Conservation (phyloP, 768 basidiomycete genomes). For the Tulasnella sp. region DNA sequence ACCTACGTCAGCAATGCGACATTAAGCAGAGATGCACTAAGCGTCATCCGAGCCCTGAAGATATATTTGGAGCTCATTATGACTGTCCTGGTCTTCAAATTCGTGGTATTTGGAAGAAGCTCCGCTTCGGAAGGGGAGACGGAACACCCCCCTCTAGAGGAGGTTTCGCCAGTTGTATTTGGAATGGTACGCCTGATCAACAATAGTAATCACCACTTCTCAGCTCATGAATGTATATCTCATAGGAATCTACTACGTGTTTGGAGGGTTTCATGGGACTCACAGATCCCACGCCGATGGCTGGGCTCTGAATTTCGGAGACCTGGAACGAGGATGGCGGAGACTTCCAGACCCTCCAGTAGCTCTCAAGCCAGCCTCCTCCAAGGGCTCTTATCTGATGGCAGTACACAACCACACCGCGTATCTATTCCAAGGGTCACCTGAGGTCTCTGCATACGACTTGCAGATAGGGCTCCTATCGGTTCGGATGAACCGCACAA, state of each 20-base stretch:
- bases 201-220: constrained; percentile 15
- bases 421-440: constrained; percentile 28
- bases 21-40: not conserved
- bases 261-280: constrained; percentile 19
- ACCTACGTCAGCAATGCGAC: not conserved
- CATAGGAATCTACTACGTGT: constrained; percentile 13
- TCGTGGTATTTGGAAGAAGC: constrained; percentile 29
- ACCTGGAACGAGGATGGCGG: not conserved
- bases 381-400: constrained; percentile 12
- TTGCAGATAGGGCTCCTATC: too few relatives aligned
- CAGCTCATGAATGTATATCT: constrained; percentile 14
- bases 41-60: not conserved
- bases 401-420: constrained; percentile 25
- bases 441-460: constrained; percentile 28
- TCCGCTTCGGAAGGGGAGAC: constrained; percentile 20
- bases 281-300: constrained; percentile 11
- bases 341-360: constrained; percentile 1
- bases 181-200: constrained; percentile 14
- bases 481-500: too few relatives aligned
- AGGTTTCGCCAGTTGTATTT: constrained; percentile 20
- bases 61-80: not conserved
- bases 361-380: not conserved
- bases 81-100: constrained; percentile 22
- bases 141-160: constrained; percentile 22
- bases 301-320: constrained; percentile 19